Evolutionary conservation across 2,329 filamentous ascomycete species (phyloP), one percentile per base, ranked within the genome.

Genomic region (Botryotinia convoluta): DNA sequence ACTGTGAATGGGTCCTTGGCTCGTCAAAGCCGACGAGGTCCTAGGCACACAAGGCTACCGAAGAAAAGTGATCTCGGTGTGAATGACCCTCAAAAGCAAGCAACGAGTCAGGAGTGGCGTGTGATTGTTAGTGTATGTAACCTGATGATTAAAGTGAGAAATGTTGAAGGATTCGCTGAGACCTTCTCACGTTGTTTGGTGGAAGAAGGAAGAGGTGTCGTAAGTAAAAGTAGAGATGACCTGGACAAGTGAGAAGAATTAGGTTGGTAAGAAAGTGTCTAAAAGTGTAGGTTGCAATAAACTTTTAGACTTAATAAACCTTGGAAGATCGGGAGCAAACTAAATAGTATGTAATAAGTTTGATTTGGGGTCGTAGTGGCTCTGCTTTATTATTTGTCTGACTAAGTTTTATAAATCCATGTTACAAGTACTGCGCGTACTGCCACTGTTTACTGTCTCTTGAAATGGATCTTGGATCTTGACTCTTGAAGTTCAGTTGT

Each of bases 21-120:
- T 78, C 76, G 76, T 77, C 76, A 75, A 69, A 73, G 68, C 54
- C 71, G 77, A 78, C 75, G 77, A 76, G 75, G 74, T 73, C 76
- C 74, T 73, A 77, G 75, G 77, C 77, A 78, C 77, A 77, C 76
- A 72, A 80, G 79, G 78, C 78, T 79, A 76, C 70, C 72, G 59
- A 70, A 67, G 48, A 54, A 37, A 59, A 42, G 64, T 63, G 29
- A 54, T 48, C 14, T 48, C 42, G 42, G 48, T 37, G 44, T 72
- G 51, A 62, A 42, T 72, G 67, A 72, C 42, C 18, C 48, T 69
- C 45, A 51, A 71, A 39, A 61, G 26, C 7, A 60, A 72, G 26
- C 4, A 60, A 72, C 44, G 51, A 51, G 63, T 72, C 63, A 72
- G 51, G 32, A 44, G 51, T 67, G 63, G 51, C 39, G 63, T 57